phyloP scores from a whole-genome alignment of 257 asterid genomes.

The Gentiana straminea region DNA sequence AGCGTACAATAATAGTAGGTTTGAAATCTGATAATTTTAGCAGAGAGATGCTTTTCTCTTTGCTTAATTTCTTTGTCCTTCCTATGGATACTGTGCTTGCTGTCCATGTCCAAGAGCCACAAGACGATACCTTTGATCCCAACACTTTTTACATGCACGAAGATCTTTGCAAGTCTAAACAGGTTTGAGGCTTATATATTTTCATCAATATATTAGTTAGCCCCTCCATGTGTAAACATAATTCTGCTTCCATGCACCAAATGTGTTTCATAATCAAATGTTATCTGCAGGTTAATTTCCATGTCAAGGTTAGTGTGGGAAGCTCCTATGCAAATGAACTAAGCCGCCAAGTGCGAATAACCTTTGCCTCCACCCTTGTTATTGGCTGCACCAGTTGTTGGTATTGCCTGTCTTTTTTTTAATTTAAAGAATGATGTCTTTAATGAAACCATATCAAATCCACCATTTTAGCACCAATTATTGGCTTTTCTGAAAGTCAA shows the following conservation, averaged over 20 bases:
- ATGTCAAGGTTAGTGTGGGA: slow-evolving; percentile 55
- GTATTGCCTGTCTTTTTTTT: slow-evolving; percentile 6
- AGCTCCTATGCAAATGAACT: slow-evolving; percentile 43
- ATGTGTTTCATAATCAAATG: neutral
- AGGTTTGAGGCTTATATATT: slow-evolving; percentile 10
- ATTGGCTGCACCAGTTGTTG: slow-evolving; percentile 25
- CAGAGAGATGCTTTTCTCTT: slow-evolving; percentile 60
- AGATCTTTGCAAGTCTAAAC: slow-evolving; percentile 39
- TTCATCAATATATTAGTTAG: neutral
- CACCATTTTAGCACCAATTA: no score
- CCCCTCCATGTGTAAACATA: neutral
- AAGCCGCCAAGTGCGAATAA: slow-evolving; percentile 52
- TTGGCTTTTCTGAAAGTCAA: no score
- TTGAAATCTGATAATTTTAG: slow-evolving; percentile 59
- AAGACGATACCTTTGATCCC: slow-evolving; percentile 48
- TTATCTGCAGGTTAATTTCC: slow-evolving; percentile 54
- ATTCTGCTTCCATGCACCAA: no score
- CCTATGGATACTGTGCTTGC: slow-evolving; percentile 54
- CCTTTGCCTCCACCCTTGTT: slow-evolving; percentile 39
- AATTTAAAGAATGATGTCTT: no score
- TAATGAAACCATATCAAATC: no score
- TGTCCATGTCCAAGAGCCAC: slow-evolving; percentile 45
- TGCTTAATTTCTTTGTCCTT: slow-evolving; percentile 27
- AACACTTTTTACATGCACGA: slow-evolving; percentile 43
- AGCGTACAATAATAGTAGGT: slow-evolving; percentile 45